Evolutionary conservation across 176 grass and related monocot genomes (phyloP), one percentile per base, ranked within the genome.

Genomic region (Oryza punctata): DNA sequence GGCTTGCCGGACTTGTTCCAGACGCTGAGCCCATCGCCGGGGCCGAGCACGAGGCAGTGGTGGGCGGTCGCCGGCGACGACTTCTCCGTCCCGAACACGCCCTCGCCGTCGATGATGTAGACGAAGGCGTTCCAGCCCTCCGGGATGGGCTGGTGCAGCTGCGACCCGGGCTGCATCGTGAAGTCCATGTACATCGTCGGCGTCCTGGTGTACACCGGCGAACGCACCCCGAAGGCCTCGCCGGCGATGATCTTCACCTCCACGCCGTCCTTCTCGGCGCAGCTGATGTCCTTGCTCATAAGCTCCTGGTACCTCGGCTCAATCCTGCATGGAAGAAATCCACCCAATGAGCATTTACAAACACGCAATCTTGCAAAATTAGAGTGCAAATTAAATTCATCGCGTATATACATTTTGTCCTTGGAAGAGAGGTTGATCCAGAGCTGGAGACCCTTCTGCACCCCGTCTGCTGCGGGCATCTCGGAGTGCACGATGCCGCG

Each of bases 341-440:
- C 71, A 59, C 47, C 6, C 45, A 33, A 26, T 76, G 10, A 70
- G 26, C 12, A 32, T 19, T 60, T 63, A 52, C 28, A 78, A 64
- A 24, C 7, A 54, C 0, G 8, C 26, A 73, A 60, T 47, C 12
- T 3, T 19, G 18, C n/a, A 65, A 27, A 14, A 1, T 32, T 57
- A 19, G 37, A 38, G 37, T 38, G 7, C 37, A 28, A 10, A 45
- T 70, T 15, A 19, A 67, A 14, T 38, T 47, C 45, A 47, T n/a
- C 0, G 6, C 0, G 4, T 32, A 0, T 6, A 24, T 87, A 95
- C 93, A 97, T 92, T 85, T 97, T 97, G 81, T 97, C 92, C 10
- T 92, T 94, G 23, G 94, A 82, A 19, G 94, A 78, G 38, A 97
- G 94, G 83, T 97, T 94, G 78, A 97, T 94, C 94, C 92, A 97